Conservation (phyloP, 2,329 filamentous ascomycete genomes). For the Penicillium sp. region DNA sequence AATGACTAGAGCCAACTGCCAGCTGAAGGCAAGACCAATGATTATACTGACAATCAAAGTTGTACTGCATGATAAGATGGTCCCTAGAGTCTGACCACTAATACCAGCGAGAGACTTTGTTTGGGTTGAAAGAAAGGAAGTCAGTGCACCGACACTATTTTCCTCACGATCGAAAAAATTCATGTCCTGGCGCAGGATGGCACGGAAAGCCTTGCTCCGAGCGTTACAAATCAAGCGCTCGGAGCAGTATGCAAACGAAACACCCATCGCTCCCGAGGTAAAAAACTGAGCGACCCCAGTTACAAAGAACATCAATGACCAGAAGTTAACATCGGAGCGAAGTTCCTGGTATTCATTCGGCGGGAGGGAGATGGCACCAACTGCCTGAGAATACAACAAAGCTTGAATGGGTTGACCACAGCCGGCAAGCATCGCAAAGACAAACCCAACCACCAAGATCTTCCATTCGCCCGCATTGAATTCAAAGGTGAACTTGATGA, state of each 20-base stretch:
- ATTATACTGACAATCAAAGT: slow-evolving; percentile 74
- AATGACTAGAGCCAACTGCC: slow-evolving; percentile 85
- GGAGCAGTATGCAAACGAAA: slow-evolving; percentile 81
- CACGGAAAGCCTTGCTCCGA: slow-evolving; percentile 77
- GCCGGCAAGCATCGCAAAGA: slow-evolving; percentile 75
- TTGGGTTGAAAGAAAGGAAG: slow-evolving; percentile 84
- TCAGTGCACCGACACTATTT: slow-evolving; percentile 85
- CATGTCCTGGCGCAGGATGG: slow-evolving; percentile 90
- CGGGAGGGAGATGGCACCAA: slow-evolving; percentile 67
- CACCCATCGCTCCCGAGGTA: slow-evolving; percentile 66
- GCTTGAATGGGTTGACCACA: slow-evolving; percentile 74
- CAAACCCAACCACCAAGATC: slow-evolving; percentile 70
- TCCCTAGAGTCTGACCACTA: slow-evolving; percentile 83
- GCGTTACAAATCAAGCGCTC: slow-evolving; percentile 81
- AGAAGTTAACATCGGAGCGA: slow-evolving; percentile 74
- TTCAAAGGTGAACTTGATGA: slow-evolving; percentile 75
- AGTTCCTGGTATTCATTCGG: slow-evolving; percentile 56
- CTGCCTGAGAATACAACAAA: slow-evolving; percentile 87
- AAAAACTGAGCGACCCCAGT: slow-evolving; percentile 73
- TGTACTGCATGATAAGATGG: slow-evolving; percentile 75
- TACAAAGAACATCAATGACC: slow-evolving; percentile 86
- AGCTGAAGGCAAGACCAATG: slow-evolving; percentile 73
- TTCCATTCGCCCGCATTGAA: slow-evolving; percentile 76
- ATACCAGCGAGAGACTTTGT: slow-evolving; percentile 87
- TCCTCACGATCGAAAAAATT: slow-evolving; percentile 86